Percentiles rank a stretch among this genome's conserved stretches.
These are phyloP conservation scores for Saccharomycopsis capsularis DNA, from an alignment of 805 yeast species.

Conservation along the genomic window DNA sequence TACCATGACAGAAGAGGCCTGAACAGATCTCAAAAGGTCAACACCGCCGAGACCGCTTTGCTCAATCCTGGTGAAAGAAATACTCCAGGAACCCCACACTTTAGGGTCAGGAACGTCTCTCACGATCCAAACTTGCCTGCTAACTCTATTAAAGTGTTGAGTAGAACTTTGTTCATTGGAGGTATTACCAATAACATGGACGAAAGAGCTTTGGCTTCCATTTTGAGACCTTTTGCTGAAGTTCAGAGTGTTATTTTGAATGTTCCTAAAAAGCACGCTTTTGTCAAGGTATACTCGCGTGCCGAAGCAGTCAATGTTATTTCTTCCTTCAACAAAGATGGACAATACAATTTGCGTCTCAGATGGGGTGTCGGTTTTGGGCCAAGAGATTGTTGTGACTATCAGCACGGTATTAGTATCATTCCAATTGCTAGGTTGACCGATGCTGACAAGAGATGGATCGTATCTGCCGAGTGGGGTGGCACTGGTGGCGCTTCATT, in stretches of 20 bases:
- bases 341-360: constrained; percentile 60
- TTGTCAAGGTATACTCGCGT: constrained; percentile 88
- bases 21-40: constrained; percentile 19
- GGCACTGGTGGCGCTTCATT: constrained; percentile 89
- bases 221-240: constrained; percentile 78
- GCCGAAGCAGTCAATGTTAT: constrained; percentile 84
- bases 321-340: constrained; percentile 62
- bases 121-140: constrained; percentile 67
- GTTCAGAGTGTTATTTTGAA: constrained; percentile 88
- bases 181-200: constrained; percentile 84
- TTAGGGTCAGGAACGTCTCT: constrained; percentile 65
- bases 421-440: constrained; percentile 85
- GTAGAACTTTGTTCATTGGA: constrained; percentile 90
- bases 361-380: constrained; percentile 99
- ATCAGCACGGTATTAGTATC: constrained; percentile 80
- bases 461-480: constrained; percentile 88
- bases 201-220: constrained; percentile 60
- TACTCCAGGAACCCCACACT: constrained; percentile 66
- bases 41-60: constrained; percentile 24
- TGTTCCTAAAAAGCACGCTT: constrained; percentile 89
- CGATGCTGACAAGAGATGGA: constrained; percentile 91
- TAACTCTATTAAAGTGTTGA: constrained; percentile 73
- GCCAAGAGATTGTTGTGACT: constrained; percentile 96
- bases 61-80: constrained; percentile 53
- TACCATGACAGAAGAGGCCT: constrained; percentile 8